Percentiles rank a stretch among this genome's conserved stretches.
Conservation (phyloP, 2,329 filamentous ascomycete genomes). For the Sporothrix dimorphospora region DNA sequence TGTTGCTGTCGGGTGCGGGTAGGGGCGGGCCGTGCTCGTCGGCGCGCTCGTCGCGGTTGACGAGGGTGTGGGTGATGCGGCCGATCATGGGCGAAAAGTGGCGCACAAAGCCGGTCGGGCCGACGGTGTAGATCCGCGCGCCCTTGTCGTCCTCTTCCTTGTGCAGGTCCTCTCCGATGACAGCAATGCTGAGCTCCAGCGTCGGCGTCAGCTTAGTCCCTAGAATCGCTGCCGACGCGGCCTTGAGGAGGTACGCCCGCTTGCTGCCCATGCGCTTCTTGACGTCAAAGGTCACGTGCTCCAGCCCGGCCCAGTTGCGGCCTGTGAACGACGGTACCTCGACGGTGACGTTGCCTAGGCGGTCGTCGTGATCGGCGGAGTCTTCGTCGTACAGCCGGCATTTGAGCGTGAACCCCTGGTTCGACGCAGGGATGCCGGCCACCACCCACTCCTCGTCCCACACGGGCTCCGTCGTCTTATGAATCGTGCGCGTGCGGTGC, state of each 20-base stretch:
- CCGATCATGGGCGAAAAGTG: constrained; percentile 91
- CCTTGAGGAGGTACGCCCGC: constrained; percentile 77
- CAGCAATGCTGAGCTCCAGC: constrained; percentile 72
- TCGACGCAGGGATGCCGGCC: constrained; percentile 72
- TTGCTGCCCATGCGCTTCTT: constrained; percentile 88
- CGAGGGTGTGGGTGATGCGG: constrained; percentile 72
- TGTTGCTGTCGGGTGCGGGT: background rate
- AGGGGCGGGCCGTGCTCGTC: constrained; percentile 42
- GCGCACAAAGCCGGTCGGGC: constrained; percentile 74
- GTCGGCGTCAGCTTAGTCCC: constrained; percentile 69
- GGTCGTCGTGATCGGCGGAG: constrained; percentile 80
- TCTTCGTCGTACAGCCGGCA: constrained; percentile 91
- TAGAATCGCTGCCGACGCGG: constrained; percentile 65
- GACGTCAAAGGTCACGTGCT: constrained; percentile 64
- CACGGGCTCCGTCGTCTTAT: constrained; percentile 70
- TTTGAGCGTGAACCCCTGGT: constrained; percentile 73
- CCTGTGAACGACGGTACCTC: constrained; percentile 58
- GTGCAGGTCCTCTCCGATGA: constrained; percentile 58
- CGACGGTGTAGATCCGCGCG: constrained; percentile 77
- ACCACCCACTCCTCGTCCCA: constrained; percentile 91
- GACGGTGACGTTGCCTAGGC: constrained; percentile 83
- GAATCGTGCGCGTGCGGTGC: constrained; percentile 76
- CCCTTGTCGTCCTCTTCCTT: constrained; percentile 66
- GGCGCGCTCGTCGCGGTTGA: constrained; percentile 61
- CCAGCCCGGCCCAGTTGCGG: constrained; percentile 69